Evolutionary conservation across 139 green algal species (phyloP), one percentile per base, ranked within the genome.

Genomic region (Tetradesmus obliquus): DNA sequence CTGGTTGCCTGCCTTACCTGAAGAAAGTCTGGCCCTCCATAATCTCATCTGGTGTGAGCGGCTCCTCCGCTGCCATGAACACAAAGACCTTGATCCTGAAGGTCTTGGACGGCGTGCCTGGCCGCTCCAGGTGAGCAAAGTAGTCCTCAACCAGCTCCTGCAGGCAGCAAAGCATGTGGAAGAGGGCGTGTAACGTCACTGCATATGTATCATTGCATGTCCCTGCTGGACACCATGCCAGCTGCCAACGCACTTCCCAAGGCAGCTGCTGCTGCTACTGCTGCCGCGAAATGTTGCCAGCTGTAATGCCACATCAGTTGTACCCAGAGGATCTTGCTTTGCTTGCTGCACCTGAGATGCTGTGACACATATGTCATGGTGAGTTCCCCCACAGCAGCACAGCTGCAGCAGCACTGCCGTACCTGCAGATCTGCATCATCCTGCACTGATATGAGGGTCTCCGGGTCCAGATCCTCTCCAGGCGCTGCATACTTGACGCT

Each of bases 71-170:
- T 10, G 96, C 96, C 19, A 90, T 88, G 83, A 95, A 96, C 12
- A 96, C 86, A 79, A 97, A 97, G 9, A 97, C 84, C 51, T 93
- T 92, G 69, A 97, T 94, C 80, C 96, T 88, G 88, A 97, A 96
- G 13, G 96, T 97, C 86, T 95, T 97, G 57, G 93, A 88, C 1
- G 94, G 94, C 20, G 94, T 96, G 74, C 94, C 95, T 7, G 93
- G 80, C 12, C 93, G 88, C 17, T 85, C 54, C 13, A 97, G 90
- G 19, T 95, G 95, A 1, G 93, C 76, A 3, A 91, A 82, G 84
- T 97, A 98, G 93, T 98, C 97, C 4, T 96, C 92, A 66, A 96
- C 94, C 91, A 98, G 92, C 87, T 98, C 97, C 96, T 98, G 93
- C 87, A 86, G 2, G 82, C 51, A 84, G 1, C 71, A 32, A 79